Base-by-base conservation (phyloP, 805 yeast genomes). In the Ogataea ganodermae region DNA sequence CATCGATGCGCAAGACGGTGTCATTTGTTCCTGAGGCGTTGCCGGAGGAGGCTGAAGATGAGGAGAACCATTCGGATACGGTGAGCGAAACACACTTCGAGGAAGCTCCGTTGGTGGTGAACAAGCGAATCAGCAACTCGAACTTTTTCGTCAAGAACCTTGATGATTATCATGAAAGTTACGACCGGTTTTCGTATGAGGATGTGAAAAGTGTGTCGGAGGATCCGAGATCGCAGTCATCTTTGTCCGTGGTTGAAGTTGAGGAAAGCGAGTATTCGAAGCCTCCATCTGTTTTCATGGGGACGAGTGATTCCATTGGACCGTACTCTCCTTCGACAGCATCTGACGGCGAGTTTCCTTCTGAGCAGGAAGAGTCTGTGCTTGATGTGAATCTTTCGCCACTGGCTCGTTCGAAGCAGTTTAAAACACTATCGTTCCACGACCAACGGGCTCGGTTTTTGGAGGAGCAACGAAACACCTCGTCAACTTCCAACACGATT, bases 21-120 rank as follows among this genome's bases (percentile, higher is more conserved):
- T 56, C 67, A 6, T 68, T 67, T 54, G 69, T 46, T 23, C 61
- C 60, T 4, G 59, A 53, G 9, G 27, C 44, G 4, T 42, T 53
- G 20, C 48, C 55, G 17, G 54, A 53, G 23, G 43, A 53, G 10
- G 33, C 42, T 4, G 61, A 59, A 20, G 62, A 62, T 12, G 73
- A 71, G 10, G 78, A 73, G 20, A 60, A 59, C 36, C 56, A 55
- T 24, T 62, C 71, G 2, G 80, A 76, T 44, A 66, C 72, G 4
- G 58, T 72, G 21, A 72, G 77, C 51, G 80, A 76, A 38, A 51
- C 67, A 0, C 69, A 59, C 40, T 68, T 71, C 3, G 58, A 56
- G 23, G 71, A 68, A 8, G 41, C 44, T 3, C 31, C 43, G 7
- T 48, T 61, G 12, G n/a, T 54, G 14, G 52, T 62, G 7, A 56